Evolutionary conservation across 1,284 basidiomycete species (phyloP).

Genomic region (Pseudozyma tsukubaensis): DNA sequence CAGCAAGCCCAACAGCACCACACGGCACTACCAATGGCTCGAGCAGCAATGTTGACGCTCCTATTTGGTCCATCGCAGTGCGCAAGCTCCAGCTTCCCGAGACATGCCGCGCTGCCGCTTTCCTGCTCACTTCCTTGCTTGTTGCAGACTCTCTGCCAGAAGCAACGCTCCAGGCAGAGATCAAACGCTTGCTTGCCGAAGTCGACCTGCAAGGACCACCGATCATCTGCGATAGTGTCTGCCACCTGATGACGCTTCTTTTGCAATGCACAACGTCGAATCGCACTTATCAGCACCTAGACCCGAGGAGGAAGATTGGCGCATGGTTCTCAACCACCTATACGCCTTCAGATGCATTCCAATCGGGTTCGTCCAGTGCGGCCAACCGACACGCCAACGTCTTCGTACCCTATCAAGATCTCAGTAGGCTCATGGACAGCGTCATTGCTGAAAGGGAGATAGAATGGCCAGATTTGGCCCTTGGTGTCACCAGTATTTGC

Average conservation of each 20-base stretch:
- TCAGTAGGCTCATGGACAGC: slow-evolving; percentile 13
- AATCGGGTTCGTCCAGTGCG: neutral
- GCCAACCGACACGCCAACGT: neutral
- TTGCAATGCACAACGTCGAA: slow-evolving; percentile 21
- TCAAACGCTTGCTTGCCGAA: slow-evolving; percentile 31
- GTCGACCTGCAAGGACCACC: slow-evolving; percentile 45
- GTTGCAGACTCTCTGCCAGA: slow-evolving; percentile 10
- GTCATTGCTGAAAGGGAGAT: slow-evolving; percentile 14
- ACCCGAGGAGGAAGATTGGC: slow-evolving; percentile 34
- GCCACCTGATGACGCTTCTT: slow-evolving; percentile 31
- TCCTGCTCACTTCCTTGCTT: slow-evolving; percentile 20
- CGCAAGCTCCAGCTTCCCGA: slow-evolving; percentile 26
- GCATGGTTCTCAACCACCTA: slow-evolving; percentile 32
- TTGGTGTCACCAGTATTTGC: neutral
- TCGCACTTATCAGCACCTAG: slow-evolving; percentile 16
- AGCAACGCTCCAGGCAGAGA: slow-evolving; percentile 8
- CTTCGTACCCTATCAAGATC: slow-evolving; percentile 19
- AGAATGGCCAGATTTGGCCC: neutral
- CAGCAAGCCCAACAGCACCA: neutral
- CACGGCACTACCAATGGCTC: neutral
- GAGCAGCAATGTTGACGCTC: neutral
- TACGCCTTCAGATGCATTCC: slow-evolving; percentile 14
- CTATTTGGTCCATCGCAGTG: slow-evolving; percentile 19
- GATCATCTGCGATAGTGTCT: slow-evolving; percentile 31
- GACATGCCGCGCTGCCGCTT: slow-evolving; percentile 31